Evolutionary conservation across 176 grass and related monocot species (phyloP), one percentile per base, ranked within the genome.

Genomic region (Oryza coarctata): DNA sequence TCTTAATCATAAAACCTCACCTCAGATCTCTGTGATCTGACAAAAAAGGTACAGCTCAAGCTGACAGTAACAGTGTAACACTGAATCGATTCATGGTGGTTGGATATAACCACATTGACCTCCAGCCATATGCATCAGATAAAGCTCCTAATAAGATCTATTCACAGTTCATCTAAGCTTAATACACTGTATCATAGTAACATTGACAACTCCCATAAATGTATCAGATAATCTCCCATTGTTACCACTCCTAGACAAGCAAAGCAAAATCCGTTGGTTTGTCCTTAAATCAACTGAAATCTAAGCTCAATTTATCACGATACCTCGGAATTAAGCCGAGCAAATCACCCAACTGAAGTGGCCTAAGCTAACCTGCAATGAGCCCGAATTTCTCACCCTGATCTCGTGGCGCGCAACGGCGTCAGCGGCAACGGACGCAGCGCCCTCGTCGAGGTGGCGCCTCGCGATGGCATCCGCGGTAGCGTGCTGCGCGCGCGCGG

Each of bases 321-420:
- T 34, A 35, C 38, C 29, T 31, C 8, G 10, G 13, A 62, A 43
- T 27, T n/a, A 25, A 4, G 25, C 78, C 8, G 75, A 71, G 2
- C 49, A 36, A 81, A 60, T 25, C 47, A 58, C 29, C 22, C 34
- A 81, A 55, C 57, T 82, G 4, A 71, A 13, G 55, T 60, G 50
- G 20, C 50, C 36, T 39, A 38, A 83, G 25, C 5, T 30, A 78
- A 69, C 64, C 61, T 28, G 65, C 34, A 79, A 47, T 62, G 40
- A 72, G 6, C n/a, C 39, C 39, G 73, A 78, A 36, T 25, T 23
- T 63, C 79, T 77, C 85, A 77, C 95, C 92, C 95, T 92, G 83
- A 91, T 94, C 79, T 98, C 95, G 67, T 93, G 88, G 73, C 92
- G 95, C 66, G 94, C 87, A 4, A 86, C 92, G 31, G 90, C 88